Percentiles rank a stretch among this genome's conserved stretches.
These are phyloP conservation scores for Sextonia rubra DNA, from an alignment of 164 flowering plant genomes.

Conservation along the genomic window DNA sequence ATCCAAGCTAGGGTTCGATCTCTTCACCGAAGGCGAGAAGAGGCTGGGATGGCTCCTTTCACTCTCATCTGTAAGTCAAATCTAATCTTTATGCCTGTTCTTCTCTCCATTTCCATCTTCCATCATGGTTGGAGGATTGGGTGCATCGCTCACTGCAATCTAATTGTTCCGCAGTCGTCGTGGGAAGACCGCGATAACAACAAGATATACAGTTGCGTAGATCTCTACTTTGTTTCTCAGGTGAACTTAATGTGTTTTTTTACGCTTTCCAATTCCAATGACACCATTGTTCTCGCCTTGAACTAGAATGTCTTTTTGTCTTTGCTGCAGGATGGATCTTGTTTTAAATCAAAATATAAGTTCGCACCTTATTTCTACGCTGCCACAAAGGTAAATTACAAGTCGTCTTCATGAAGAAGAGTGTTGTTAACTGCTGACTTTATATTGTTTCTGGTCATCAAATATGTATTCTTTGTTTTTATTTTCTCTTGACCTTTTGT, in stretches of 20 bases:
- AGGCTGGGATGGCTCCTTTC: slow-evolving; percentile 97
- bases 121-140: too few relatives aligned
- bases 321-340: slow-evolving; percentile 54
- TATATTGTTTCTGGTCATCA: neutral
- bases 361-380: slow-evolving; percentile 76
- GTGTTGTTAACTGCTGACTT: neutral
- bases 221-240: slow-evolving; percentile 95
- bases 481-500: neutral
- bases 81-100: too few relatives aligned
- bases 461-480: neutral
- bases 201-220: slow-evolving; percentile 72
- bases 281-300: too few relatives aligned
- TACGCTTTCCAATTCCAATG: too few relatives aligned
- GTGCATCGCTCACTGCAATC: neutral
- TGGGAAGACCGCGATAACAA: slow-evolving; percentile 70
- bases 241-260: slow-evolving; percentile 23
- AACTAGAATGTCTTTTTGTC: neutral
- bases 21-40: slow-evolving; percentile 82
- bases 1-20: slow-evolving; percentile 76
- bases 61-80: slow-evolving; percentile 57
- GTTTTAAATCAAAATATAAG: slow-evolving; percentile 64
- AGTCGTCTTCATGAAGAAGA: neutral
- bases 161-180: slow-evolving; percentile 55
- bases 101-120: too few relatives aligned
- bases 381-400: slow-evolving; percentile 43